Base-by-base conservation (phyloP, 2,329 filamentous ascomycete species). In the Cladosporium sp. region DNA sequence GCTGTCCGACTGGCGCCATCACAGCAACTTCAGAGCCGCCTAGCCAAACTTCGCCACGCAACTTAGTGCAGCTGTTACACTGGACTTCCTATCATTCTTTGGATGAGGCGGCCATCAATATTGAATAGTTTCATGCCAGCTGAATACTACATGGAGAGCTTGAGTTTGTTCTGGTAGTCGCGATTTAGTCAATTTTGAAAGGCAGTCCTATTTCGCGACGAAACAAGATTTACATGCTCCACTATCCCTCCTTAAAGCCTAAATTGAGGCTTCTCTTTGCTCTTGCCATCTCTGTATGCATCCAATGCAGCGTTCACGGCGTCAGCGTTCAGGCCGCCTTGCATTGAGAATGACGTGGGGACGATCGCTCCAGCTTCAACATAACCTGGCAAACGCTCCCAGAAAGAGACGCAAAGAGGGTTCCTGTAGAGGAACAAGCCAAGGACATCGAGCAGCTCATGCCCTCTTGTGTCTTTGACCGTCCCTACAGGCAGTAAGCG, bases 371-470 rank as follows among this genome's bases (percentile, higher is more conserved):
- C 60, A 14, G n/a, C 47, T 6, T 30, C 60, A 24, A 63, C 49
- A 15, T 54, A 63, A 14, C 26, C 49, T 24, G 60, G 15, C 47
- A 63, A 41, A 14, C 30, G 60, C 49, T 55, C 60, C 60, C 60
- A 63, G 11, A 63, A 14, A 28, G 41, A 26, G 11, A 63, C 15
- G 26, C 47, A 63, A 15, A 34, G 44, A 32, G 47, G 47, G 6
- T 63, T 54, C 34, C 51, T 51, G 47, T 52, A 63, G 3, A 52
- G 24, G 28, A 52, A 54, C 3, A 52, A 26, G 28, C 60, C 60
- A 38, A 63, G 60, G n/a, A 63, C 60, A 54, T 63, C 60, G 3
- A 63, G 49, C 28, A 63, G 21, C 14, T 63, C 60, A 26, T 63
- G 60, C n/a, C 60, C 60, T 55, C 12, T 51, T 12, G 41, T 55